phyloP scores from a whole-genome alignment of 257 asterid genomes.

The Fraxinus anomala region DNA sequence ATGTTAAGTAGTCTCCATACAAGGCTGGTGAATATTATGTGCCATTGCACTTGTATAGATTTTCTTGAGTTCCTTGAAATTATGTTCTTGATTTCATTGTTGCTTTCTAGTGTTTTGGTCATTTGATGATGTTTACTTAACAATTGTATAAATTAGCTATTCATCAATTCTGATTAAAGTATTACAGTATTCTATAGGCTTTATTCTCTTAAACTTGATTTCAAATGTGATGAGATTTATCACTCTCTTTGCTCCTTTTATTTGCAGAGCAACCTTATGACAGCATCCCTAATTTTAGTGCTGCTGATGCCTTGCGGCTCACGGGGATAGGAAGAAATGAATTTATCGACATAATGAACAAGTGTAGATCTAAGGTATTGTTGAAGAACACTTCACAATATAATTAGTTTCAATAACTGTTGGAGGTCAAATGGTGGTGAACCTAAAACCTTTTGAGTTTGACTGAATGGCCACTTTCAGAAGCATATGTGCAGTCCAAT shows the following conservation, averaged over 20 bases:
- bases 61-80: constrained; percentile 19
- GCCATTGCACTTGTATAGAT: constrained; percentile 10
- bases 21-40: not conserved
- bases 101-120: constrained; percentile 16
- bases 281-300: constrained; percentile 98
- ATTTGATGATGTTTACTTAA: not conserved
- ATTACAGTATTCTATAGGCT: constrained; percentile 5
- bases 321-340: constrained; percentile 98
- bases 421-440: constrained; percentile 17
- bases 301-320: constrained; percentile 96
- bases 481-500: constrained; percentile 15
- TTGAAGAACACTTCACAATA: constrained; percentile 20
- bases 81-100: not conserved
- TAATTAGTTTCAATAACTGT: not conserved
- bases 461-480: constrained; percentile 17
- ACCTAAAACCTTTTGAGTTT: constrained; percentile 17
- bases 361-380: constrained; percentile 99
- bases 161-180: not conserved
- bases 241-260: constrained; percentile 23
- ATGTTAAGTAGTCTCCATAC: not conserved
- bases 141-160: not conserved
- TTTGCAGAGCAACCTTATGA: constrained; percentile 99
- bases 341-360: constrained; percentile 98
- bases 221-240: constrained; percentile 10
- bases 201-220: constrained; percentile 14